Evolutionary conservation across 176 grass and related monocot species (phyloP), one percentile per base, ranked within the genome.

Genomic region (Eleusine indica): DNA sequence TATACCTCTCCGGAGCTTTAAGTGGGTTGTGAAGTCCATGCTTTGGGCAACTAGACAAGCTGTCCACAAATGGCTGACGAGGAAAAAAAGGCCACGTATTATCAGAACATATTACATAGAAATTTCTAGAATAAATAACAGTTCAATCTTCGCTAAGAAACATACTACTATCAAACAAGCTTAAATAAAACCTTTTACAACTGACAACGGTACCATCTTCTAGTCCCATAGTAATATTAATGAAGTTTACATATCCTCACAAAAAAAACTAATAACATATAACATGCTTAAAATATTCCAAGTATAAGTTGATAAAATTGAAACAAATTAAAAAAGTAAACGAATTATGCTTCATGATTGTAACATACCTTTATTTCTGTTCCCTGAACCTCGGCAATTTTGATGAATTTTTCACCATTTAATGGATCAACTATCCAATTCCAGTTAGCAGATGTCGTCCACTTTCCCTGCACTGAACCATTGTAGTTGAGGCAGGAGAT

Each of bases 1-100:
- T 66, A 60, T 15, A 98, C 96, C 96, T 98, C 76, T 98, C 93
- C 69, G 90, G 96, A 88, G 83, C 69, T 90, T 49, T 86, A 86
- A 98, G 87, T 61, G 96, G 96, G 53, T 98, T 98, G 87, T 98
- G 96, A 86, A 96, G 93, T 66, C 96, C 96, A 89, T 91, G 83
- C 86, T 94, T 98, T 70, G 96, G 91, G 83, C 96, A 98, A 70
- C 70, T 92, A 63, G 87, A 94, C 85, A 98, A 86, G 76, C 96
- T 98, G 30, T 91, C 75, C 44, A 96, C 89, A 78, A 96, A 96
- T 70, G 93, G 91, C 96, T 98, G 83, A 68, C 86, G 3, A 7
- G 38, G 19, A 14, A 52, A 53, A 42, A 52, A 51, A 1, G 47
- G 60, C 5, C 7, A 43, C 3, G 32, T 68, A 62, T 3, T 12